Conservation (phyloP, 2,329 filamentous ascomycete genomes). For the Cytospora leucostoma region DNA sequence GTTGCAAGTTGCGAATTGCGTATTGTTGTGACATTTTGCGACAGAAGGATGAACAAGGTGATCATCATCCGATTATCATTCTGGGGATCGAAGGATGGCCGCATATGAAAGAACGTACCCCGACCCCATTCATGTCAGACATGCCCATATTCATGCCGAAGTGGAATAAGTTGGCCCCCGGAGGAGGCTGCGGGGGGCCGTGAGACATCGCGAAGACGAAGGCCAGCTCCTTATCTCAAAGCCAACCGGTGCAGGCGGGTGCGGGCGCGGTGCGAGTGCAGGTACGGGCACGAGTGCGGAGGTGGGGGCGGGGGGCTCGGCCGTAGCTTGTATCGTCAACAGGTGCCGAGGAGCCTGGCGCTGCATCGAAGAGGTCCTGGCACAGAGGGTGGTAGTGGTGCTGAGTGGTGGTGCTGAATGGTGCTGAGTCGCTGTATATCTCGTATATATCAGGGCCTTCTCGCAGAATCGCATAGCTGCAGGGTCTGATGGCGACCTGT, state of each 20-base stretch:
- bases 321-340: constrained; percentile 17
- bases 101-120: constrained; percentile 19
- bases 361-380: constrained; percentile 17
- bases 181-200: constrained; percentile 25
- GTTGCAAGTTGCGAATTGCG: too few species aligned
- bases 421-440: constrained; percentile 11
- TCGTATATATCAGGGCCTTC: constrained; percentile 4
- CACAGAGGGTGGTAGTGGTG: constrained; percentile 5
- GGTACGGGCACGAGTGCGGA: background rate
- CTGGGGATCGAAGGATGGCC: background rate
- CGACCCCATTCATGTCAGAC: constrained; percentile 25
- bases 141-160: constrained; percentile 24
- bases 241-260: background rate
- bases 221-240: constrained; percentile 5
- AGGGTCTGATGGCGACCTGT: background rate
- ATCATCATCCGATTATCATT: background rate
- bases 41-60: too few species aligned
- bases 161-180: constrained; percentile 28
- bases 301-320: constrained; percentile 4
- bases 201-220: constrained; percentile 27
- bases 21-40: too few species aligned
- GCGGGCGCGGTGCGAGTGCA: background rate
- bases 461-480: constrained; percentile 16
- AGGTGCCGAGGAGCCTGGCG: constrained; percentile 11
- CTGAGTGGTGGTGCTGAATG: background rate